Evolutionary conservation across 306 rosid species (phyloP).

Genomic region (Lupinus albus): DNA sequence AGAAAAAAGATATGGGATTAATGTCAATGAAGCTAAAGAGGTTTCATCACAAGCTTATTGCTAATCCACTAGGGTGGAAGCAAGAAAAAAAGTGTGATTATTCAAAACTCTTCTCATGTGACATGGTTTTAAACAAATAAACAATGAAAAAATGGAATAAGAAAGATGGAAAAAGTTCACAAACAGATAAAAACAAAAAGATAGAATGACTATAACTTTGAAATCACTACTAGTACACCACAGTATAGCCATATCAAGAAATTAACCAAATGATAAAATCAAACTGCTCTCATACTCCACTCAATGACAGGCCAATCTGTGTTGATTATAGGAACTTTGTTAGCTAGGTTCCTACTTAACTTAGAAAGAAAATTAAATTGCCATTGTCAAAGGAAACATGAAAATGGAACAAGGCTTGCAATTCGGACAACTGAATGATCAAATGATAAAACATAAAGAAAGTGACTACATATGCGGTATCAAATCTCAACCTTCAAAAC

Average conservation of each 20-base stretch:
- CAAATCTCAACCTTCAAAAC: conserved; percentile 42
- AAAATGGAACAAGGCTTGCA: conserved; percentile 53
- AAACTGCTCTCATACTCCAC: background rate
- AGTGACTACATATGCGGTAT: conserved; percentile 41
- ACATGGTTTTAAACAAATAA: conserved; percentile 20
- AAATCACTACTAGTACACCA: background rate
- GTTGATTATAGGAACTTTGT: background rate
- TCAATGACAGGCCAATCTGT: background rate
- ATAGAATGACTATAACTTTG: conserved; percentile 14
- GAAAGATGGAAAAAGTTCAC: background rate
- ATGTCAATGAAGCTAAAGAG: background rate
- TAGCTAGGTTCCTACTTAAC: conserved; percentile 37
- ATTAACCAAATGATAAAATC: background rate
- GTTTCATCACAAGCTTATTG: background rate
- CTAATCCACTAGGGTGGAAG: background rate
- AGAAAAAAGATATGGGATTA: background rate
- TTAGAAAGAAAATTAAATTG: conserved; percentile 45
- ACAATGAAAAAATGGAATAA: conserved; percentile 7
- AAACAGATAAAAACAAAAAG: conserved; percentile 5
- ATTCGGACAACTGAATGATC: conserved; percentile 50
- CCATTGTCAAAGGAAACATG: conserved; percentile 48
- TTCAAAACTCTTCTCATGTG: background rate
- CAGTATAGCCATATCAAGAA: background rate
- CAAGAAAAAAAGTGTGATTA: background rate
- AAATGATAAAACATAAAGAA: conserved; percentile 48